phyloP scores from a whole-genome alignment of 2,329 filamentous ascomycete species.

The Zelopaecilomyces penicillatus region DNA sequence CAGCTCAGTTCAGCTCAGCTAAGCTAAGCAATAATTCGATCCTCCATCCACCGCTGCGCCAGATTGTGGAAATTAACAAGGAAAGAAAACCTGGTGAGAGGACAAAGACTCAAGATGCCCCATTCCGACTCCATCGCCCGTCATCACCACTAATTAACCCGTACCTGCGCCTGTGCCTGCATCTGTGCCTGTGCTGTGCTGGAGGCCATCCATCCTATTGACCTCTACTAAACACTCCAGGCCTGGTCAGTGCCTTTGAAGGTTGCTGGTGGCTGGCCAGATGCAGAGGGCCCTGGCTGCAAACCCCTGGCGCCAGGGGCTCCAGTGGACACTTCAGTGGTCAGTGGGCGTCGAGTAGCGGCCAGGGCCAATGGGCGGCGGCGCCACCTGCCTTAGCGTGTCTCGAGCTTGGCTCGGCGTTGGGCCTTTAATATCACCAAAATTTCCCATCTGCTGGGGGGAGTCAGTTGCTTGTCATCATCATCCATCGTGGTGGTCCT shows the following conservation, averaged over 20 bases:
- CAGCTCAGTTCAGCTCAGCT: too few species aligned
- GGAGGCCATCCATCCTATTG: not conserved
- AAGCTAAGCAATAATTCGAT: too few species aligned
- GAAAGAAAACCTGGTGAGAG: too few species aligned
- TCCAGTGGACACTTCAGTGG: constrained; percentile 9
- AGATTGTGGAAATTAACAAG: too few species aligned
- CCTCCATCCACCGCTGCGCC: too few species aligned
- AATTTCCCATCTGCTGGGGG: not conserved
- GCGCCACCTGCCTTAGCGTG: constrained; percentile 15
- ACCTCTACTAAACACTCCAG: not conserved
- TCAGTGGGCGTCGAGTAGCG: not conserved
- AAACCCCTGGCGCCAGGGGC: constrained; percentile 6
- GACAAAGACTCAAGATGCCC: too few species aligned
- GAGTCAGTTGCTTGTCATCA: too few species aligned
- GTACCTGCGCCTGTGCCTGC: too few species aligned
- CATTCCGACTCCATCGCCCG: too few species aligned
- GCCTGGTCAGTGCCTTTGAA: not conserved
- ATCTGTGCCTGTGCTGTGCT: too few species aligned
- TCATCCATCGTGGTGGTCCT: too few species aligned
- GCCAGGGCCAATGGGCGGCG: constrained; percentile 14
- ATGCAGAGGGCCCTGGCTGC: not conserved
- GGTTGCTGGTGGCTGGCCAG: not conserved
- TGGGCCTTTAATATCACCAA: constrained; percentile 18
- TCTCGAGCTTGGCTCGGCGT: constrained; percentile 18
- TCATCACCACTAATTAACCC: too few species aligned